Evolutionary conservation across 352 stramenopile genomes (phyloP).

Genomic region (Saprolegnia diclina): DNA sequence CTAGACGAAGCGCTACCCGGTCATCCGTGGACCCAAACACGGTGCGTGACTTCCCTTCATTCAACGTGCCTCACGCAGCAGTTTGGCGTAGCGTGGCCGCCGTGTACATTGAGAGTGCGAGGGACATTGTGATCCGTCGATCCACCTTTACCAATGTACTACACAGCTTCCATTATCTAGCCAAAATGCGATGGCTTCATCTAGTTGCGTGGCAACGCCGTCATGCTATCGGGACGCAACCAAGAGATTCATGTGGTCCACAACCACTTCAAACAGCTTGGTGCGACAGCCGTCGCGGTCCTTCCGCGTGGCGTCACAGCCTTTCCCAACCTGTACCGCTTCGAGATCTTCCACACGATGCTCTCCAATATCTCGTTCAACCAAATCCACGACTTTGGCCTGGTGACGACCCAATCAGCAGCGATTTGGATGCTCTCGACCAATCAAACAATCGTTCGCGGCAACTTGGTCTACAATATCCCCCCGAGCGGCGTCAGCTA

Average conservation of each 20-base stretch:
- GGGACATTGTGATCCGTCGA: slow-evolving; percentile 42
- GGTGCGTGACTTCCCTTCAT: not conserved
- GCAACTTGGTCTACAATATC: slow-evolving; percentile 57
- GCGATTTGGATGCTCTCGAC: slow-evolving; percentile 51
- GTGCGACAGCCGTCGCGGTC: slow-evolving; percentile 44
- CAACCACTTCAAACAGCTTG: slow-evolving; percentile 70
- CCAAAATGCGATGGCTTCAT: not conserved
- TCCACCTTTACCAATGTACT: slow-evolving; percentile 53
- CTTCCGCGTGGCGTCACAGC: slow-evolving; percentile 41
- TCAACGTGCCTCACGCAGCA: not conserved
- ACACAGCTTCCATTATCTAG: not conserved
- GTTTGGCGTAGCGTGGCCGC: slow-evolving; percentile 34
- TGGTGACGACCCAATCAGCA: slow-evolving; percentile 42
- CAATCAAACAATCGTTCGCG: slow-evolving; percentile 41
- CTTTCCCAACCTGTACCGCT: slow-evolving; percentile 34
- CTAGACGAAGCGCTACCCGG: slow-evolving; percentile 10
- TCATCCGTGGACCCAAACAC: slow-evolving; percentile 19
- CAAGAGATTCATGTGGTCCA: slow-evolving; percentile 43
- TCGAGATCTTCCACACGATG: slow-evolving; percentile 39
- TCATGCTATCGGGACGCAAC: slow-evolving; percentile 58
- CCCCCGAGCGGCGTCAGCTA: slow-evolving; percentile 29
- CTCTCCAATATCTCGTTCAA: slow-evolving; percentile 61
- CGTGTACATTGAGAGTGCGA: slow-evolving; percentile 59
- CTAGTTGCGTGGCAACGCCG: slow-evolving; percentile 52
- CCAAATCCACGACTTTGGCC: slow-evolving; percentile 63